Evolutionary conservation across 129 eudicot genomes (phyloP), one percentile per base, ranked within the genome.

Genomic region (Tagetes erecta): DNA sequence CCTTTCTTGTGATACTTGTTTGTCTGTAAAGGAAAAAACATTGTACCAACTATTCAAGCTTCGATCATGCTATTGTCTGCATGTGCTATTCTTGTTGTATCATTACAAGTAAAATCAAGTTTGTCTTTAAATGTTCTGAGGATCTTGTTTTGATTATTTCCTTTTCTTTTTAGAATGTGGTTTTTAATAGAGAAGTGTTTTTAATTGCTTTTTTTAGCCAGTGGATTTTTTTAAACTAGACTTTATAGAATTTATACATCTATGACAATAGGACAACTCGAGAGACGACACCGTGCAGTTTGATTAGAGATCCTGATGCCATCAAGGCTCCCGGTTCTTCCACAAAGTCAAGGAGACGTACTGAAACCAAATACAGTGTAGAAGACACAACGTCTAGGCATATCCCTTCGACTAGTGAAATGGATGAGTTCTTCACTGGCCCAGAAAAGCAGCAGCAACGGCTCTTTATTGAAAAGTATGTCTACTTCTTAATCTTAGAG

Each of bases 251-350:
- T 40, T 12, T 37, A 56, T 12, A 31, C 68, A 41, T 42, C 39
- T 73, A 47, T 76, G 66, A 68, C 58, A 80, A 64, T 64, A 83
- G 92, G 83, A 72, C 66, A 35, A 76, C 87, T 6, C 81, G 92
- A 81, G 92, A 87, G 60, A 87, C 80, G 40, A 87, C 92, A 56
- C 92, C 89, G 1, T 87, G 85, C 82, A 87, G 75, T 77, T 70
- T 84, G 80, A 82, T 84, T 44, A 74, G 80, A 78, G 78, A 84
- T 82, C 85, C 92, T 6, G 83, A 79, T 36, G 68, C 66, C 69
- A 68, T 84, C 27, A 55, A 63, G 70, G 80, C 80, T 38, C 92
- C 88, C 6, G 78, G 85, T 77, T 87, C 92, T 49, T 84, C 88
- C 39, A 84, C 84, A 45, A 79, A 78, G 76, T 83, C 78, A 49